Conservation (phyloP, 2,329 filamentous ascomycete species). For the Trichoderma sp. region DNA sequence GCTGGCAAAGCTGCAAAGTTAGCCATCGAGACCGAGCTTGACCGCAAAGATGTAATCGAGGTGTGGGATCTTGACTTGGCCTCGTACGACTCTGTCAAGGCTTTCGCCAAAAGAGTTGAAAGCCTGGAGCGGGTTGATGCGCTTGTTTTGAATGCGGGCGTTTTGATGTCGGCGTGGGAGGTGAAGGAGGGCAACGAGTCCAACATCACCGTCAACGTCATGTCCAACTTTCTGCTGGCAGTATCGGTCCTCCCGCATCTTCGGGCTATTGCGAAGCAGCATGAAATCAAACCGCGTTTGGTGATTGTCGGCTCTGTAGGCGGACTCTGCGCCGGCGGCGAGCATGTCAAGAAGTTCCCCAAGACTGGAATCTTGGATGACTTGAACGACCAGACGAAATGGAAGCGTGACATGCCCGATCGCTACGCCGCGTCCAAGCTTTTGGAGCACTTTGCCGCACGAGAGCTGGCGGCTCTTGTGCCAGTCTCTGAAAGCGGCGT, state of each 20-base stretch:
- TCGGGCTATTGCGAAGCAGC: slow-evolving; percentile 40
- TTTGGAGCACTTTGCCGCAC: slow-evolving; percentile 35
- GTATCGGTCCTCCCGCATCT: slow-evolving; percentile 50
- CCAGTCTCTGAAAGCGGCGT: slow-evolving; percentile 38
- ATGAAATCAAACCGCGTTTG: slow-evolving; percentile 44
- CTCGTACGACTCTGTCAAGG: slow-evolving; percentile 42
- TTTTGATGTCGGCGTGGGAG: slow-evolving; percentile 30
- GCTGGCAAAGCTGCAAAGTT: slow-evolving; percentile 48
- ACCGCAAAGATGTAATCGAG: slow-evolving; percentile 38
- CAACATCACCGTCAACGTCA: slow-evolving; percentile 52
- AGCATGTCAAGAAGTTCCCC: background rate
- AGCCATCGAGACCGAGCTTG: slow-evolving; percentile 41
- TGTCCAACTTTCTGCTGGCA: slow-evolving; percentile 51
- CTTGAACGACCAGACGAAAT: slow-evolving; percentile 11
- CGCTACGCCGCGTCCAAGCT: slow-evolving; percentile 38
- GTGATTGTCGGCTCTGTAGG: slow-evolving; percentile 38
- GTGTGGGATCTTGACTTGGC: slow-evolving; percentile 52
- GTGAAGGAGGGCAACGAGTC: slow-evolving; percentile 47
- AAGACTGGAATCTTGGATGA: slow-evolving; percentile 9
- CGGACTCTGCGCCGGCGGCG: background rate
- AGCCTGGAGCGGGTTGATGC: slow-evolving; percentile 48
- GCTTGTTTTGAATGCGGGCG: slow-evolving; percentile 48
- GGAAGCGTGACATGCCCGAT: slow-evolving; percentile 1
- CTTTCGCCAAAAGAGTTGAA: slow-evolving; percentile 42
- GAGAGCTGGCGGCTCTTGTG: slow-evolving; percentile 36